Conservation (phyloP, 768 basidiomycete species). For the Pleurotus eryngii region DNA sequence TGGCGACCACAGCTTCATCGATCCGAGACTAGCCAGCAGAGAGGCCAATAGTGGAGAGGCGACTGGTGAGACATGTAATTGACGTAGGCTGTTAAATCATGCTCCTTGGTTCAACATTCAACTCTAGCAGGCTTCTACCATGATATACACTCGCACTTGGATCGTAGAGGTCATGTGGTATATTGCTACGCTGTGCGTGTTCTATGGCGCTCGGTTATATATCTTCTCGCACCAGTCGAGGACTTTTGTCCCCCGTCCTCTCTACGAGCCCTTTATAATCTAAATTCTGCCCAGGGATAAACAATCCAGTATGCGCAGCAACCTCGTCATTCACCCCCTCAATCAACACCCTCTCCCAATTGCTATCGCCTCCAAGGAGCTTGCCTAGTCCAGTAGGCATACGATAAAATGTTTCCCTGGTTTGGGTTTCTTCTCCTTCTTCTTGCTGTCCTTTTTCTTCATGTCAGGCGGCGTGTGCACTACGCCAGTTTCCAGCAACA, state of each 20-base stretch:
- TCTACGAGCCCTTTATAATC: constrained; percentile 49
- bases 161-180: neutral
- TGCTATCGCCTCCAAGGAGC: constrained; percentile 37
- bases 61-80: neutral
- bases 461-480: neutral
- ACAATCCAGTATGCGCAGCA: constrained; percentile 52
- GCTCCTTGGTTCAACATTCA: too few relatives aligned
- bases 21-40: constrained; percentile 46
- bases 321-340: constrained; percentile 53
- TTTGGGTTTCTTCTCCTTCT: constrained; percentile 21
- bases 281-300: constrained; percentile 46
- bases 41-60: constrained; percentile 36
- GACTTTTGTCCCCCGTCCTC: constrained; percentile 37
- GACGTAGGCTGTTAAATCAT: too few relatives aligned
- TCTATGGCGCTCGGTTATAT: neutral
- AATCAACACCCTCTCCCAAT: constrained; percentile 52
- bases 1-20: constrained; percentile 77
- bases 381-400: constrained; percentile 42
- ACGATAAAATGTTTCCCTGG: constrained; percentile 47
- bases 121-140: too few relatives aligned
- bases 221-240: constrained; percentile 37
- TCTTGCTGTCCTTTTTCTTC: constrained; percentile 17
- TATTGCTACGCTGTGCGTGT: neutral
- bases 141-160: too few relatives aligned
- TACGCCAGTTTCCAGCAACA: constrained; percentile 21